These are phyloP conservation scores for Penicillium sp. DNA, from an alignment of 2,329 filamentous ascomycete species.

Conservation along the genomic window DNA sequence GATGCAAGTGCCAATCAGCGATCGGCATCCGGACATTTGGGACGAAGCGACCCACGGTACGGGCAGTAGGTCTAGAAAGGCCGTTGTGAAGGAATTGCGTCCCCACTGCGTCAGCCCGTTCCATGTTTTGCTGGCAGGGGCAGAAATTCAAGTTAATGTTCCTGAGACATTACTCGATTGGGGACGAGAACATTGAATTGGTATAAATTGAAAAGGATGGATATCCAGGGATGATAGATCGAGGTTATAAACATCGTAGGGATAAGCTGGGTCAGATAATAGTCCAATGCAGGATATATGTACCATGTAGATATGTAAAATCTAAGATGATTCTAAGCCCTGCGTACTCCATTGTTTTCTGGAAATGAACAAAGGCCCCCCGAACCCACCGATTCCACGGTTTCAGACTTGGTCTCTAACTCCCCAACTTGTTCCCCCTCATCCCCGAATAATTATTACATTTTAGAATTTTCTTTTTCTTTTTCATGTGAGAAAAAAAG, in stretches of 20 bases:
- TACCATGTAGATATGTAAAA: not conserved
- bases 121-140: slow-evolving; percentile 8
- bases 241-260: no score
- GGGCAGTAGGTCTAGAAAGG: slow-evolving; percentile 22
- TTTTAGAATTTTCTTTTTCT: not conserved
- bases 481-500: not conserved
- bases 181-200: not conserved
- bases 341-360: not conserved
- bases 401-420: slow-evolving; percentile 3
- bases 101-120: slow-evolving; percentile 23
- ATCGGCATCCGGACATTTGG: not conserved
- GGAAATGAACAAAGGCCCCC: slow-evolving; percentile 2
- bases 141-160: slow-evolving; percentile 3
- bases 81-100: slow-evolving; percentile 15
- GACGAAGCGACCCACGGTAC: slow-evolving; percentile 18
- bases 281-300: not conserved
- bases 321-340: no score
- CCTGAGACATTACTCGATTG: slow-evolving; percentile 8
- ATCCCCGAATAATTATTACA: not conserved
- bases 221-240: no score
- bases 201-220: no score
- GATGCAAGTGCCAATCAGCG: not conserved
- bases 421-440: not conserved
- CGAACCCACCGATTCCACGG: slow-evolving; percentile 4
- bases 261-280: no score